Evolutionary conservation across 2,329 filamentous ascomycete genomes (phyloP).

Genomic region (Sporothrix pseudoabietina): DNA sequence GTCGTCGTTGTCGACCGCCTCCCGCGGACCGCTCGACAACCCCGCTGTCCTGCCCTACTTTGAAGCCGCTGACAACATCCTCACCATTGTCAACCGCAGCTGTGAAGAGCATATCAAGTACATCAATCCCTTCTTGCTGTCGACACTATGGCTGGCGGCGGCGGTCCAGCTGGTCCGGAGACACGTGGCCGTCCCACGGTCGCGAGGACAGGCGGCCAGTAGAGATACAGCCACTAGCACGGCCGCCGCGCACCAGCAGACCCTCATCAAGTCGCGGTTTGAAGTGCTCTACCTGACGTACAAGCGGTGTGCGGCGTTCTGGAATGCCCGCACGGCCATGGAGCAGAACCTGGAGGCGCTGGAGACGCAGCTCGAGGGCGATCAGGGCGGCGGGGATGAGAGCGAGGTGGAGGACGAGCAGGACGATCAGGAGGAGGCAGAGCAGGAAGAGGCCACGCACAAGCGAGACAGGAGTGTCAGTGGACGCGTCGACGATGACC

Average conservation of each 20-base stretch:
- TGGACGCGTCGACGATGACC: background rate
- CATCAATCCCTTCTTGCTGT: conserved; percentile 26
- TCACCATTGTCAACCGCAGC: conserved; percentile 27
- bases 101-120: conserved; percentile 21
- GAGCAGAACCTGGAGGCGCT: conserved; percentile 26
- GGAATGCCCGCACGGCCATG: conserved; percentile 27
- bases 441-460: background rate
- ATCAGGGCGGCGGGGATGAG: background rate
- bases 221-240: too few species aligned
- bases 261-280: conserved; percentile 27
- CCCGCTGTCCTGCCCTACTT: conserved; percentile 21
- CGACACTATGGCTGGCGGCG: conserved; percentile 22
- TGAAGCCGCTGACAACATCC: conserved; percentile 28
- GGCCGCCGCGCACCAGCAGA: background rate
- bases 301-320: conserved; percentile 22
- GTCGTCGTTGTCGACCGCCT: background rate
- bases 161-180: conserved; percentile 23
- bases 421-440: background rate
- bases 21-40: background rate
- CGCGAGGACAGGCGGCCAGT: background rate
- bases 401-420: background rate
- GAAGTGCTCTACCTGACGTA: conserved; percentile 27
- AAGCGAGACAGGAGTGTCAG: background rate
- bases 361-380: conserved; percentile 17
- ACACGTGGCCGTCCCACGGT: background rate